These are phyloP conservation scores for Emmonsia crescens DNA, from an alignment of 2,329 filamentous ascomycete species.

Conservation along the genomic window DNA sequence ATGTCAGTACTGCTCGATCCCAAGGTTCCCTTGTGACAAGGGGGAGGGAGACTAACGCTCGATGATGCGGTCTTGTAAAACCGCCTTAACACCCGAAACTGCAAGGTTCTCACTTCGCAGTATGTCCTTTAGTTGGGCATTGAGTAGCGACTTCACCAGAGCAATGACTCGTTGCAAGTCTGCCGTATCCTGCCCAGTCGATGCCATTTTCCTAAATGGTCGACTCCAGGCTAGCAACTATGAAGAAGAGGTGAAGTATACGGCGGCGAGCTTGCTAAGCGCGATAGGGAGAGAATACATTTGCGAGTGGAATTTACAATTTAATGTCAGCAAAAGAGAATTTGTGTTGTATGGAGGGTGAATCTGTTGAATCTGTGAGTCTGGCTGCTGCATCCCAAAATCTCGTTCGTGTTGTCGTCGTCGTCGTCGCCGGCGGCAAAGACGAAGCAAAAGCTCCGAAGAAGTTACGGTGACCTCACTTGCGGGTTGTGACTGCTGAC, in stretches of 20 bases:
- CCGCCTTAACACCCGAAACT: conserved; percentile 74
- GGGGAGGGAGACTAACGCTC: conserved; percentile 50
- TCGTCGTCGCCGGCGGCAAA: neutral
- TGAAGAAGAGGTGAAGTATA: neutral
- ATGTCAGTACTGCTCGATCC: conserved; percentile 2
- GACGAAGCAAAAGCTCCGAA: neutral
- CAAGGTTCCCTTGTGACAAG: conserved; percentile 37
- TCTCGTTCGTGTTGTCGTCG: neutral
- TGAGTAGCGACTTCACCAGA: conserved; percentile 46
- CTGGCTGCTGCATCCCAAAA: neutral
- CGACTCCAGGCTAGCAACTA: neutral
- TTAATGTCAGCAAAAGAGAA: neutral
- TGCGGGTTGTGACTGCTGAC: neutral
- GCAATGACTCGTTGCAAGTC: conserved; percentile 33
- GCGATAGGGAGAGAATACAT: neutral
- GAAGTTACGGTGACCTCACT: neutral
- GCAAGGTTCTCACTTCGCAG: conserved; percentile 63
- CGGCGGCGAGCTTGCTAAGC: neutral
- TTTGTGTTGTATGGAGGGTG: neutral
- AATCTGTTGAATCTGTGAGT: neutral
- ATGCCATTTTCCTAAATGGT: conserved; percentile 22
- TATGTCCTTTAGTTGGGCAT: conserved; percentile 62
- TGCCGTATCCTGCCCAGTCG: conserved; percentile 25
- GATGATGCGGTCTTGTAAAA: conserved; percentile 67
- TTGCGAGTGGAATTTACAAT: neutral